Evolutionary conservation across 2,329 filamentous ascomycete species (phyloP).

Genomic region (Monascus ruber): DNA sequence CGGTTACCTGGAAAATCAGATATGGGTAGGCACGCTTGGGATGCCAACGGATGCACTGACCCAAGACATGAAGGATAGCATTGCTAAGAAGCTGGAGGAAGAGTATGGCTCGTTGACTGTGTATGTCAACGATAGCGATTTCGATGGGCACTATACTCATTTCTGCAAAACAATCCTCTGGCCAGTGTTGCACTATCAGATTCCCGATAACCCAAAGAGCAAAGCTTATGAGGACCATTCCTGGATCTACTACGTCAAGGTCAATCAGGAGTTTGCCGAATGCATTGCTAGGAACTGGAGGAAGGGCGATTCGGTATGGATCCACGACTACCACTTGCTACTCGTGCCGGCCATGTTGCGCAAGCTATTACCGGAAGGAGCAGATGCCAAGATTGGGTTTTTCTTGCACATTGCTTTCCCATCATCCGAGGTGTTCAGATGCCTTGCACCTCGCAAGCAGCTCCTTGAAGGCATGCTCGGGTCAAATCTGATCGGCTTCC

Average conservation of each 20-base stretch:
- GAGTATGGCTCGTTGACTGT: slow-evolving; percentile 77
- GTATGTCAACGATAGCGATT: slow-evolving; percentile 80
- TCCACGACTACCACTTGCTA: slow-evolving; percentile 90
- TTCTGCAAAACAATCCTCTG: slow-evolving; percentile 97
- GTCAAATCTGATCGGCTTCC: slow-evolving; percentile 84
- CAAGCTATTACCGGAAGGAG: slow-evolving; percentile 52
- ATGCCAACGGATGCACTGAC: slow-evolving; percentile 85
- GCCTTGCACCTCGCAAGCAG: slow-evolving; percentile 73
- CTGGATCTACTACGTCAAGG: slow-evolving; percentile 84
- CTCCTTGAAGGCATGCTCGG: slow-evolving; percentile 87
- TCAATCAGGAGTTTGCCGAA: slow-evolving; percentile 89
- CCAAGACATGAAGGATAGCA: slow-evolving; percentile 65
- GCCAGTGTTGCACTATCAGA: slow-evolving; percentile 97
- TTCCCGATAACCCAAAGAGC: slow-evolving; percentile 94
- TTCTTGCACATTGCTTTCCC: slow-evolving; percentile 93
- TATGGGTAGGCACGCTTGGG: slow-evolving; percentile 85
- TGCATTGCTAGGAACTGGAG: slow-evolving; percentile 88
- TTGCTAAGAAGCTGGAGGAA: slow-evolving; percentile 67
- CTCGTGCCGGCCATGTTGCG: slow-evolving; percentile 83
- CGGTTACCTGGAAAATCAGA: slow-evolving; percentile 59
- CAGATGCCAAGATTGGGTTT: slow-evolving; percentile 85
- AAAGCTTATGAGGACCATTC: slow-evolving; percentile 97
- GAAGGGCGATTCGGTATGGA: slow-evolving; percentile 82
- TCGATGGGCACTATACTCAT: slow-evolving; percentile 87
- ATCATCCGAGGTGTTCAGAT: slow-evolving; percentile 91